phyloP scores from a whole-genome alignment of 768 basidiomycete species.

The Auricularia auricula-judae region DNA sequence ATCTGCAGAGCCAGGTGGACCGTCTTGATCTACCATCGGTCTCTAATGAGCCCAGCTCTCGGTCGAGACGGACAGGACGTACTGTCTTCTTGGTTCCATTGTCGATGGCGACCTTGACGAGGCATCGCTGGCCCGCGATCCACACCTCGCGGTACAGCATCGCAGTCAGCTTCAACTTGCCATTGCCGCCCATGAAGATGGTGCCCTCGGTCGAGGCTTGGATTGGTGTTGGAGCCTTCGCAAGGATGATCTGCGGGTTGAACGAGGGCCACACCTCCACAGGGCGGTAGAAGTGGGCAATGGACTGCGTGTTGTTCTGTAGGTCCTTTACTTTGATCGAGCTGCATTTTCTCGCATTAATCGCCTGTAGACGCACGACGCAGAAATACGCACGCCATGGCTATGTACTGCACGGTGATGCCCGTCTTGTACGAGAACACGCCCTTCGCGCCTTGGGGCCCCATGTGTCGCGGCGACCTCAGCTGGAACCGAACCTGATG shows the following conservation, averaged over 20 bases:
- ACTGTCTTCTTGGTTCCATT: slow-evolving; percentile 58
- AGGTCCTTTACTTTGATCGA: slow-evolving; percentile 68
- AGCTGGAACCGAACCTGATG: slow-evolving; percentile 67
- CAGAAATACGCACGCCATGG: slow-evolving; percentile 49
- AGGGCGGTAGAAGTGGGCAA: slow-evolving; percentile 83
- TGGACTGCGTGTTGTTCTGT: slow-evolving; percentile 47
- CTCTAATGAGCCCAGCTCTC: no score
- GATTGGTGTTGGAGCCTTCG: slow-evolving; percentile 48
- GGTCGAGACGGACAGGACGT: not conserved
- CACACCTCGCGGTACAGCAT: slow-evolving; percentile 62
- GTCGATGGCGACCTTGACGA: slow-evolving; percentile 48
- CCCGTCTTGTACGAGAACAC: slow-evolving; percentile 42
- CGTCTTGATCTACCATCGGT: slow-evolving; percentile 32
- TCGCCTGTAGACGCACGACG: slow-evolving; percentile 1
- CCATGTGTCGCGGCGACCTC: slow-evolving; percentile 45
- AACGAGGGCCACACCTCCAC: slow-evolving; percentile 73
- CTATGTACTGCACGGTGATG: slow-evolving; percentile 65
- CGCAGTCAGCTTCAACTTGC: slow-evolving; percentile 55
- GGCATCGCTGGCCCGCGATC: slow-evolving; percentile 74
- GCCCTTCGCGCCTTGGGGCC: slow-evolving; percentile 51
- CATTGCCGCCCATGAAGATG: slow-evolving; percentile 51
- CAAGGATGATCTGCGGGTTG: slow-evolving; percentile 48
- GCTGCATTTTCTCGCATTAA: slow-evolving; percentile 22
- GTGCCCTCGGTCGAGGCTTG: slow-evolving; percentile 42
- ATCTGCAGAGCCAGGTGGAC: slow-evolving; percentile 54